Evolutionary conservation across 2,329 filamentous ascomycete species (phyloP), one percentile per base, ranked within the genome.

Genomic region (Pseudogymnoascus sp.): DNA sequence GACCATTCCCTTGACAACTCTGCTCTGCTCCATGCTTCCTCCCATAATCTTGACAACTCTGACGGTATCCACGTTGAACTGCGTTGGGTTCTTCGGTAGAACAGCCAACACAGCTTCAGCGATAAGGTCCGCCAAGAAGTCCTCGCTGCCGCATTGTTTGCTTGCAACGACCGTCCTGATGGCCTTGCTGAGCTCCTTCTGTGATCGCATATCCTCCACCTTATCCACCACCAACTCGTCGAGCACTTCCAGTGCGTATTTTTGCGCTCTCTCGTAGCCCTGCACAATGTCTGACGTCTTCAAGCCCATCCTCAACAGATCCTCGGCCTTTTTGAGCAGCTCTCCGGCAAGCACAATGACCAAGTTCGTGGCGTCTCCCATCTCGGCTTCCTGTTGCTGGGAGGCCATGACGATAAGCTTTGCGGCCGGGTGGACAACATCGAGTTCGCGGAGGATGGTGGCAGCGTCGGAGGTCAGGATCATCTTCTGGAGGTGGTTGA

Each of bases 21-120:
- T 87, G 75, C 92, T 96, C 80, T 99, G 92, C 72, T 95, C 91
- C 73, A 99, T 80, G 74, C 89, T 92, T 67, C 94, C 93, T 70
- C 94, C 94, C 93, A 99, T 97, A 72, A 99, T 99, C 84, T 99
- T 99, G 71, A 99, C 95, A 63, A 99, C 95, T 64, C 94, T 90
- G 71, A 99, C 88, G 76, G 99, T 99, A 81, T 99, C 94, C 67
- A 99, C 92, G 77, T 97, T 99, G 84, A 99, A 99, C 79, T 95
- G 92, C 74, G 83, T 79, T 22, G 94, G 90, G 79, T 97, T 96
- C 82, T 97, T 97, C 68, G 95, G 94, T 66, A 99, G 84, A 19
- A 99, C 92, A 49, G 91, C 87, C 62, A 97, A 85, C 62, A 89
- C 84, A 42, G 84, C 86, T 75, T 97, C 92, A 52, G 95, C 88